phyloP scores from a whole-genome alignment of 179 eudicot species.

The Patellifolia procumbens region DNA sequence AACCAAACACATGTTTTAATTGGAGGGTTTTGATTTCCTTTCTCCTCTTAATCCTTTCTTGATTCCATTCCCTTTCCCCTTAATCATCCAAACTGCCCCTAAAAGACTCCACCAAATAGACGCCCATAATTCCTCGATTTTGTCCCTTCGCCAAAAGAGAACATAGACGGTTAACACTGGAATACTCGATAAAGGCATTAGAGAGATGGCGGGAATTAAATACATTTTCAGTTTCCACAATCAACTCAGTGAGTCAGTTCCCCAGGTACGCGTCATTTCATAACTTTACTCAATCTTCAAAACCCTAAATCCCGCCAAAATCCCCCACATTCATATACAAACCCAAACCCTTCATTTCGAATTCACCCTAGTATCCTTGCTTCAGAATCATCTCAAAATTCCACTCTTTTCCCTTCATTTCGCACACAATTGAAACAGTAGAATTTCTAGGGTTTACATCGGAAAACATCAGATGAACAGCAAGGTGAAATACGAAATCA shows the following conservation, averaged over 20 bases:
- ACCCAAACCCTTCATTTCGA: not conserved
- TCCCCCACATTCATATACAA: not conserved
- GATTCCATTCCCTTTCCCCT: too few species aligned
- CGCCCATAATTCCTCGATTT: too few species aligned
- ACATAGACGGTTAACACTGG: too few species aligned
- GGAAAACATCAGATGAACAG: conserved; percentile 46
- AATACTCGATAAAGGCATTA: not conserved
- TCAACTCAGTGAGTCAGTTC: too few species aligned
- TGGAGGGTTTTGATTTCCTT: too few species aligned
- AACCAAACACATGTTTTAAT: too few species aligned
- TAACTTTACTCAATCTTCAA: conserved; percentile 9
- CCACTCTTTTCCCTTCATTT: not conserved
- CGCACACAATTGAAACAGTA: not conserved
- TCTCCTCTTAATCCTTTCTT: too few species aligned
- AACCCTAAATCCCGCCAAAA: conserved; percentile 19
- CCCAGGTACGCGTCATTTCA: not conserved
- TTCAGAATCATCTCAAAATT: not conserved
- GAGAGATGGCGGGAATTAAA: not conserved
- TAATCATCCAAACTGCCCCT: too few species aligned
- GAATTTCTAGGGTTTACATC: conserved; percentile 29
- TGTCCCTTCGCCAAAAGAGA: too few species aligned
- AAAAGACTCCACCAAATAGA: too few species aligned
- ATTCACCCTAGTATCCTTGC: not conserved
- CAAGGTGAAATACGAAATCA: conserved; percentile 56
- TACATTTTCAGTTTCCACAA: not conserved